Conservation (phyloP, 306 rosid species). For the Trifolium subterraneum region DNA sequence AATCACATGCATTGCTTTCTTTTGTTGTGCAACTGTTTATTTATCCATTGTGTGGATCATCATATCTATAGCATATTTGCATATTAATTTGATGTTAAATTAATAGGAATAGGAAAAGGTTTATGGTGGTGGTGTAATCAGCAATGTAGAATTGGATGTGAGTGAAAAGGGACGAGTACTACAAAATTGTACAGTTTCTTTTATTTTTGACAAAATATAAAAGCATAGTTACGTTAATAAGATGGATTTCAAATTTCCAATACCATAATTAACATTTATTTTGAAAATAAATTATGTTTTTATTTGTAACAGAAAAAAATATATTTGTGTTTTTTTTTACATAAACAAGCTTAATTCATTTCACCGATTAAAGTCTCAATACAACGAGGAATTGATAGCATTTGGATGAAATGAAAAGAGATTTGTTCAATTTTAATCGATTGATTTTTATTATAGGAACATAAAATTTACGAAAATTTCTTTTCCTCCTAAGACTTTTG, state of each 20-base stretch:
- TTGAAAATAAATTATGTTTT: neutral
- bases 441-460: too few relatives aligned
- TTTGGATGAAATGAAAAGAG: too few relatives aligned
- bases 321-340: neutral
- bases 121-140: slow-evolving; percentile 21
- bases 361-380: too few relatives aligned
- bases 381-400: too few relatives aligned
- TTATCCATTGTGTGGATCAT: slow-evolving; percentile 25
- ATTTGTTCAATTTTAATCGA: too few relatives aligned
- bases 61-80: slow-evolving; percentile 18
- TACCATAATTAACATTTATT: neutral
- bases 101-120: slow-evolving; percentile 27
- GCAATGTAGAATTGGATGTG: neutral
- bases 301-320: too few relatives aligned
- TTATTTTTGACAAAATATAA: neutral
- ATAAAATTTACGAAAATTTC: too few relatives aligned
- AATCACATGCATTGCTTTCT: neutral
- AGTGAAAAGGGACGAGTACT: neutral
- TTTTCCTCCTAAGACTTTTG: too few relatives aligned
- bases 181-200: slow-evolving; percentile 38
- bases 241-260: slow-evolving; percentile 5
- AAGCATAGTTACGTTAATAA: neutral
- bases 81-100: slow-evolving; percentile 11
- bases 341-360: too few relatives aligned
- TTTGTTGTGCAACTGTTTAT: neutral